Conservation (phyloP, 2,329 filamentous ascomycete genomes). For the Ophiostoma ips region DNA sequence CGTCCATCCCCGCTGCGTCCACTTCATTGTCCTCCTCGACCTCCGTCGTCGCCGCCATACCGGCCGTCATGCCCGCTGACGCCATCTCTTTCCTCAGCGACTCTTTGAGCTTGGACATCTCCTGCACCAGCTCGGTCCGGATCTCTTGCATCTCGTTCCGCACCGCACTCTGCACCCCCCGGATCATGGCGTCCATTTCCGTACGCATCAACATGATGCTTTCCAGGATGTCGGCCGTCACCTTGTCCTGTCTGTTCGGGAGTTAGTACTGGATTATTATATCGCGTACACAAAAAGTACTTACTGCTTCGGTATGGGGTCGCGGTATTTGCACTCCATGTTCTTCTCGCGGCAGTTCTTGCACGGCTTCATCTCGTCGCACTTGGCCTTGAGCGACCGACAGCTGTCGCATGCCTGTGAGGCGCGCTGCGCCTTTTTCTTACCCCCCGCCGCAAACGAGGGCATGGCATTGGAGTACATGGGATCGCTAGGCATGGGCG, state of each 20-base stretch:
- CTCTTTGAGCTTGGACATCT: background rate
- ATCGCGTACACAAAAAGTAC: conserved; percentile 20
- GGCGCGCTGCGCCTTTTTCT: conserved; percentile 51
- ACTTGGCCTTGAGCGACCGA: conserved; percentile 77
- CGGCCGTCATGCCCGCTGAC: background rate
- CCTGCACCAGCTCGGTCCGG: background rate
- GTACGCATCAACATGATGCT: conserved; percentile 22
- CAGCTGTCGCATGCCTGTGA: conserved; percentile 83
- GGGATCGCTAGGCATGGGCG: conserved; percentile 24
- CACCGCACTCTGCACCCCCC: conserved; percentile 20
- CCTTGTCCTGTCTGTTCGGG: conserved; percentile 41
- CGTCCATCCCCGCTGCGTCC: too few relatives aligned
- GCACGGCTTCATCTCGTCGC: conserved; percentile 71
- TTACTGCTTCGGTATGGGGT: conserved; percentile 83
- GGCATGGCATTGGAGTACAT: conserved; percentile 26
- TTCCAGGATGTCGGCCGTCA: conserved; percentile 45
- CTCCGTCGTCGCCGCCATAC: background rate
- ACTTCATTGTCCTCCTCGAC: too few relatives aligned
- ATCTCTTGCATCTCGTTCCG: conserved; percentile 7
- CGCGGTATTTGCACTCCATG: conserved; percentile 73
- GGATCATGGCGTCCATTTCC: background rate
- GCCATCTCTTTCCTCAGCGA: background rate
- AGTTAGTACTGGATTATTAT: conserved; percentile 1
- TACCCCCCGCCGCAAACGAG: conserved; percentile 29
- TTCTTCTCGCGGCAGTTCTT: conserved; percentile 83